Evolutionary conservation across 495 filamentous ascomycete species (phyloP), one percentile per base, ranked within the genome.

Genomic region (Amorphotheca resinae): DNA sequence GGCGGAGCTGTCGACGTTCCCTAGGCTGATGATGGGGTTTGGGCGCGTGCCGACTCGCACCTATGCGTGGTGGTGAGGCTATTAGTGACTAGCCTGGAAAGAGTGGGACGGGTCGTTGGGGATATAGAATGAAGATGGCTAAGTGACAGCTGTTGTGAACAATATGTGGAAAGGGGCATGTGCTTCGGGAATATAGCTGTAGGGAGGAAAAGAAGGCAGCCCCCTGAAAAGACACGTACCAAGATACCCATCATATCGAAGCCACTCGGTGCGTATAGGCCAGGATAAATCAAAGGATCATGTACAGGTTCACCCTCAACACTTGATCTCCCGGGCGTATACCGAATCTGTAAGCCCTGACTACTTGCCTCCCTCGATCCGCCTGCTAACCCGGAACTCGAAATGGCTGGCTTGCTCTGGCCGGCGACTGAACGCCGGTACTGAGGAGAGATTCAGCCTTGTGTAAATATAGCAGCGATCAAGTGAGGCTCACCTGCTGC

Each of bases 221-320:
- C n/a, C n/a, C n/a, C n/a, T n/a, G n/a, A n/a, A n/a, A n/a, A n/a
- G n/a, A 4, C 12, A 26, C 46, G 25, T 35, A 72, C 70, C 45
- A 74, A 53, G 38, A 72, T 66, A 21, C 38, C 51, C 58, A 74
- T 59, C 12, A 72, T 60, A 35, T 74, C 64, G 30, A 66, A 58
- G 8, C 63, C 62, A 32, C 61, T 67, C 4, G 62, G 56, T 1
- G 62, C 54, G 42, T 73, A 73, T n/a, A 73, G 44, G 9, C 64
- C 66, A 0, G 63, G 64, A 32, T 61, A 67, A 28, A 73, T 68
- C 33, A 70, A 47, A 20, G 59, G 49, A 34, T 70, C 59, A 25
- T 54, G n/a, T 9, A 33, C 14, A 11, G 44, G 2, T 21, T 18
- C 25, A 17, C 21, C 28, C 12, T 14, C 25, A 21, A 22, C 11